Evolutionary conservation across 257 asterid genomes (phyloP).

Genomic region (Salvia hispanica): DNA sequence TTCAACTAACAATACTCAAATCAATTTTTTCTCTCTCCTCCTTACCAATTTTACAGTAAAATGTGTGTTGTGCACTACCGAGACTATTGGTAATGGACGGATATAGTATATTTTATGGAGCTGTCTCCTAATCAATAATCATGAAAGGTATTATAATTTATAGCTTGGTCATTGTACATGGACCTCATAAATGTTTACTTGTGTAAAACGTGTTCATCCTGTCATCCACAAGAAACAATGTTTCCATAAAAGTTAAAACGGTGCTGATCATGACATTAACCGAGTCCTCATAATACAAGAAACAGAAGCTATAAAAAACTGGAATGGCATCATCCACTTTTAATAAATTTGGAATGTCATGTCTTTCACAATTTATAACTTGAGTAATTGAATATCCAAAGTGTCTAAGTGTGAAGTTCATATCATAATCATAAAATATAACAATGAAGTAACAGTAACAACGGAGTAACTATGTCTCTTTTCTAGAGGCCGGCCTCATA

Average conservation of each 20-base stretch:
- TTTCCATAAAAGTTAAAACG: not conserved
- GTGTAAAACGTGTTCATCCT: constrained; percentile 1
- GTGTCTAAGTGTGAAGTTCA: constrained; percentile 20
- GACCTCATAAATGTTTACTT: constrained; percentile 1
- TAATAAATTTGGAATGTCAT: not conserved
- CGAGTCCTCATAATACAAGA: not conserved
- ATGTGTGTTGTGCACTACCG: no score
- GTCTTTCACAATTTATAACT: no score
- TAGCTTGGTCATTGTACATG: not conserved
- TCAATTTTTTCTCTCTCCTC: no score
- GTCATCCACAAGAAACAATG: not conserved
- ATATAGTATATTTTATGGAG: not conserved
- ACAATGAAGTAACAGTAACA: not conserved
- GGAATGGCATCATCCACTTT: not conserved
- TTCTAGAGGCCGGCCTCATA: not conserved
- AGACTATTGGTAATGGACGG: no score
- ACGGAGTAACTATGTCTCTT: not conserved
- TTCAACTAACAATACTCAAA: no score
- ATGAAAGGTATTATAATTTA: no score
- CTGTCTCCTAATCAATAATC: not conserved
- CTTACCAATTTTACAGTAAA: no score
- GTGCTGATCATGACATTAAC: constrained; percentile 23
- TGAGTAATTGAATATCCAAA: constrained; percentile 12
- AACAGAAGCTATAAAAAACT: not conserved
- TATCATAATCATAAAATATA: constrained; percentile 6